Conservation (phyloP, 345 rosid genomes). For the Microcos paniculata region DNA sequence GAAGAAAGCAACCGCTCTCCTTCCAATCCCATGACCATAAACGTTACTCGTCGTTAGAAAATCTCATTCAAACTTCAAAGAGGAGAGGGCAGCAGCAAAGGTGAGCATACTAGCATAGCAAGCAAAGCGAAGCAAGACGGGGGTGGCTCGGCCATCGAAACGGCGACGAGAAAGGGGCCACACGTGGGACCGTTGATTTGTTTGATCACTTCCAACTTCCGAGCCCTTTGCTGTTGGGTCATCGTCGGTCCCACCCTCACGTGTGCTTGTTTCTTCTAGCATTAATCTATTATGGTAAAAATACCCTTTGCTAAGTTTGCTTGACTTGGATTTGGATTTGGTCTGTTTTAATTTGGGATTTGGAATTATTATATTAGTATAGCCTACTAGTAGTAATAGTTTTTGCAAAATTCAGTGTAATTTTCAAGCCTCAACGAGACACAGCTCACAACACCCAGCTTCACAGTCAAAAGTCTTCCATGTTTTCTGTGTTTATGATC, state of each 20-base stretch:
- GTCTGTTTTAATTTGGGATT: background rate
- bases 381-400: too few relatives aligned
- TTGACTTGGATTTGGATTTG: background rate
- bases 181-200: constrained; percentile 39
- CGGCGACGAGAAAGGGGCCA: constrained; percentile 61
- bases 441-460: constrained; percentile 22
- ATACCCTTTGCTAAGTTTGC: too few relatives aligned
- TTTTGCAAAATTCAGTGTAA: constrained; percentile 5
- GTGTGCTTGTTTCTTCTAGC: constrained; percentile 21
- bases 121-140: too few relatives aligned
- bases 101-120: too few relatives aligned
- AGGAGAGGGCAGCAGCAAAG: constrained; percentile 6
- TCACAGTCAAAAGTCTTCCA: constrained; percentile 42
- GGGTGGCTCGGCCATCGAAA: constrained; percentile 53
- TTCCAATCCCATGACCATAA: too few relatives aligned
- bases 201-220: background rate
- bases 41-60: too few relatives aligned
- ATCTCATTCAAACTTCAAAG: too few relatives aligned
- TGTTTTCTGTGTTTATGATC: constrained; percentile 63
- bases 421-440: constrained; percentile 10
- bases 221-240: background rate
- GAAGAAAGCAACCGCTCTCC: too few relatives aligned
- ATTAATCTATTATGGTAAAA: background rate
- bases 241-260: constrained; percentile 34
- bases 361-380: too few relatives aligned